These are phyloP conservation scores for Neotropicomus parvogracilis DNA, from an alignment of 1,284 basidiomycete species.

Conservation along the genomic window DNA sequence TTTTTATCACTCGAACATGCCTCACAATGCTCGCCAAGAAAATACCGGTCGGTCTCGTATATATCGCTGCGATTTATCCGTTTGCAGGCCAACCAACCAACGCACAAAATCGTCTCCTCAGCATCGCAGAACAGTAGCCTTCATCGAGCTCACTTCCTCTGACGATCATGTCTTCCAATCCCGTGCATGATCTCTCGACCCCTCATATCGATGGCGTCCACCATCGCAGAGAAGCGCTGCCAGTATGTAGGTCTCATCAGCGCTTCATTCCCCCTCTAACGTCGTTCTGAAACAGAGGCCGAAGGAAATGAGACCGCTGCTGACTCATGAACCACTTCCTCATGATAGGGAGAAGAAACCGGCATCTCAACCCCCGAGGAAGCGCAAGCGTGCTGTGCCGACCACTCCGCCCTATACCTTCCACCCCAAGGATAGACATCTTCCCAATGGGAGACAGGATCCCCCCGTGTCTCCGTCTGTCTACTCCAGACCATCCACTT, in stretches of 20 bases:
- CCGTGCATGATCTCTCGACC: constrained; percentile 14
- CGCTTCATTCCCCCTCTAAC: constrained; percentile 16
- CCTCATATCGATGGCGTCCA: constrained; percentile 7
- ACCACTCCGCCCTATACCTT: constrained; percentile 21
- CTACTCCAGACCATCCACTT: constrained; percentile 9
- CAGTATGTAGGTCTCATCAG: constrained; percentile 22
- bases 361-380: constrained; percentile 15
- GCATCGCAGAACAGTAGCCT: constrained; percentile 10
- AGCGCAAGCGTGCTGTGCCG: constrained; percentile 25
- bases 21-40: constrained; percentile 18
- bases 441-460: constrained; percentile 28
- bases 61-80: constrained; percentile 24
- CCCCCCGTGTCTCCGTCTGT: constrained; percentile 6
- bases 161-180: constrained; percentile 11
- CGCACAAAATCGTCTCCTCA: constrained; percentile 15
- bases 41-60: constrained; percentile 27
- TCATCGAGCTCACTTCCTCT: constrained; percentile 2
- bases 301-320: constrained; percentile 23
- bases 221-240: constrained; percentile 20
- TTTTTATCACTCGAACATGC: constrained; percentile 33
- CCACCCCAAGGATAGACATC: constrained; percentile 13
- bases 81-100: constrained; percentile 19
- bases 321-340: constrained; percentile 24
- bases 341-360: constrained; percentile 25
- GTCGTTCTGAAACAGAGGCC: constrained; percentile 21